Conservation (phyloP, 306 rosid genomes). For the Cyclanthera cordifolia region DNA sequence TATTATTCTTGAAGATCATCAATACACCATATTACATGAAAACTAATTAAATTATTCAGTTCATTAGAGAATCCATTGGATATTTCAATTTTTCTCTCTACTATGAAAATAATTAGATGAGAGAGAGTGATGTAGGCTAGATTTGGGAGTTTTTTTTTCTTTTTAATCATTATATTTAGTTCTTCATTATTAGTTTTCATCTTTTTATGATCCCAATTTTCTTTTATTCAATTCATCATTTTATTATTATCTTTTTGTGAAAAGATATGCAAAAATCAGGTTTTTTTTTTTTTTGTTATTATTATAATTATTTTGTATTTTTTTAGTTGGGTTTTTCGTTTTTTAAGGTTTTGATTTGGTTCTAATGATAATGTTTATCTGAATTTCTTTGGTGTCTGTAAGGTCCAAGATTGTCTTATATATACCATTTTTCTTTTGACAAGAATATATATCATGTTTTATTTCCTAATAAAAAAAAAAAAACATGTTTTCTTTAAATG, state of each 20-base stretch:
- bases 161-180: slow-evolving; percentile 24
- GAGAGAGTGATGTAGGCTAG: slow-evolving; percentile 79
- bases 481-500: neutral
- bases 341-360: neutral
- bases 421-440: neutral
- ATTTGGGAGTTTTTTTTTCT: slow-evolving; percentile 52
- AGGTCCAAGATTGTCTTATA: neutral
- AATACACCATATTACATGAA: no score
- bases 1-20: no score
- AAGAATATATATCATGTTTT: neutral
- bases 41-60: no score
- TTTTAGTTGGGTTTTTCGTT: neutral
- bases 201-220: neutral
- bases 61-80: no score
- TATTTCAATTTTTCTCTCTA: neutral
- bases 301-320: neutral
- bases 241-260: neutral
- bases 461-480: no score
- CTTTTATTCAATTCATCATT: neutral
- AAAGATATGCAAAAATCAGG: slow-evolving; percentile 1
- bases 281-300: neutral
- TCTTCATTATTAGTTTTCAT: neutral
- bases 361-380: neutral
- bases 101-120: slow-evolving; percentile 59
- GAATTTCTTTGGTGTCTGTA: neutral